These are phyloP conservation scores for Citrus unshiu DNA, from an alignment of 345 rosid species.

Conservation along the genomic window DNA sequence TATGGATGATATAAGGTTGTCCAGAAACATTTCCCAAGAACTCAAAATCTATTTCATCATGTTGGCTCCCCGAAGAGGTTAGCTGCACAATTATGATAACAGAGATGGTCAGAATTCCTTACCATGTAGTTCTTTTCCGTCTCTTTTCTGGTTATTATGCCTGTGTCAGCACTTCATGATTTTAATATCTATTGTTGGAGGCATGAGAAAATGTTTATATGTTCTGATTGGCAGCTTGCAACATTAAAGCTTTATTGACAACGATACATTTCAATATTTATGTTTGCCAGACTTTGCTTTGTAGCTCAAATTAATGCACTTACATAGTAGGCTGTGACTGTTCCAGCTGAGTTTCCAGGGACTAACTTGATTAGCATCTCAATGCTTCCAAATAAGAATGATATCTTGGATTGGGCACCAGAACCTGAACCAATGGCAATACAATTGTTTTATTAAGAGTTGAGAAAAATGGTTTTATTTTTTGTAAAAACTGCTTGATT, in stretches of 20 bases:
- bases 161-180: neutral
- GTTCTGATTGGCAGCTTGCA: neutral
- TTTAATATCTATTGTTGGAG: neutral
- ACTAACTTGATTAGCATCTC: constrained; percentile 79
- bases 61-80: constrained; percentile 52
- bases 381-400: constrained; percentile 70
- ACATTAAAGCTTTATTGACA: neutral
- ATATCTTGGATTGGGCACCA: constrained; percentile 49
- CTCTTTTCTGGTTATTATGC: neutral
- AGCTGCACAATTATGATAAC: constrained; percentile 31
- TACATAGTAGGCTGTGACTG: constrained; percentile 68
- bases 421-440: constrained; percentile 36
- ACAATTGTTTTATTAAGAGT: neutral
- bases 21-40: constrained; percentile 71
- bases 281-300: neutral
- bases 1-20: constrained; percentile 63
- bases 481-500: neutral
- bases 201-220: neutral
- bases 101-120: neutral
- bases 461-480: neutral
- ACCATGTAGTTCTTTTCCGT: neutral
- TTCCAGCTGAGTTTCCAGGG: constrained; percentile 86
- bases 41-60: constrained; percentile 75
- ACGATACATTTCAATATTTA: neutral
- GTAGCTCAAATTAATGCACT: constrained; percentile 11